A percentile compares a stretch with the other conserved stretches of the same genome.
Conservation (phyloP, 768 basidiomycete genomes). For the Strobilomyces dryophilus region DNA sequence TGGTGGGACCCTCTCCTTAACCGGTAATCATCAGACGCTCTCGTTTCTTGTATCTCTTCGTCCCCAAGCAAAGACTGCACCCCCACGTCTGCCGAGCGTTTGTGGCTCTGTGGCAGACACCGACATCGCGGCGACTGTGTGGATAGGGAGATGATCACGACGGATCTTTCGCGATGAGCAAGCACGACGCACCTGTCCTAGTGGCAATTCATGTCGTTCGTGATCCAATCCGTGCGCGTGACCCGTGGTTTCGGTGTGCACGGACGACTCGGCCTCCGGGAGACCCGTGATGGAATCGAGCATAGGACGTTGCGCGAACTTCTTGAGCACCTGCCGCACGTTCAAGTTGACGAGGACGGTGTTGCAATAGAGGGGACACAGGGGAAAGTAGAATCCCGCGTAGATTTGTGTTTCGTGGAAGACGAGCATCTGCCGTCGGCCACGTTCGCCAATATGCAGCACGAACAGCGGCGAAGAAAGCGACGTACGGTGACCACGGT, state of each 20-base stretch:
- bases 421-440: background rate
- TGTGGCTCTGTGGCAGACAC: background rate
- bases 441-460: background rate
- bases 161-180: background rate
- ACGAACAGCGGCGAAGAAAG: background rate
- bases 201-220: background rate
- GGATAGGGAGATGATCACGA: too few relatives aligned
- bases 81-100: background rate
- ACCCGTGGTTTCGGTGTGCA: background rate
- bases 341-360: constrained; percentile 32
- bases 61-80: constrained; percentile 7
- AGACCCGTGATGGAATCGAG: constrained; percentile 4
- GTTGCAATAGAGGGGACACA: constrained; percentile 17
- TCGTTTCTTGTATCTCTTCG: background rate
- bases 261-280: background rate
- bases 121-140: constrained; percentile 5
- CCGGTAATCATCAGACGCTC: background rate
- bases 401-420: constrained; percentile 1
- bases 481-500: constrained; percentile 12
- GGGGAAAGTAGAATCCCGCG: constrained; percentile 4
- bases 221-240: background rate
- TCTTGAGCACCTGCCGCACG: constrained; percentile 18
- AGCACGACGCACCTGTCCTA: background rate
- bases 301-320: constrained; percentile 6
- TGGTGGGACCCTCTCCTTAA: background rate